Evolutionary conservation across 23 red algal species (phyloP).

Genomic region (Rhodosorus marinus): DNA sequence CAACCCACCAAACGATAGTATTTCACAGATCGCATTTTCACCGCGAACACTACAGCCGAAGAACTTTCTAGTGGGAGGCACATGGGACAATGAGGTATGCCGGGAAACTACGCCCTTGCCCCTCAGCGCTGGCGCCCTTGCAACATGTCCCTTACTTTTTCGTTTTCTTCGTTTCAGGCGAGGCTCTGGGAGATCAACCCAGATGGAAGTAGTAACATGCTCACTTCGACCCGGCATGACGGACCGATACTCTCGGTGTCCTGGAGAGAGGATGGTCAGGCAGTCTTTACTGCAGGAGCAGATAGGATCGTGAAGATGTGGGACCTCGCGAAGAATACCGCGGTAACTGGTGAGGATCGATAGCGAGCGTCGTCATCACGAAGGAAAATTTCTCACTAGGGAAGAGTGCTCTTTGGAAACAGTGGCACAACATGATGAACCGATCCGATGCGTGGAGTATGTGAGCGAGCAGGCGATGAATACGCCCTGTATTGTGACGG

Average conservation of each 20-base stretch:
- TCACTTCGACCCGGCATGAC: conserved; percentile 65
- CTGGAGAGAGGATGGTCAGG: conserved; percentile 60
- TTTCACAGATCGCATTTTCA: conserved; percentile 83
- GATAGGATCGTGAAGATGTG: conserved; percentile 82
- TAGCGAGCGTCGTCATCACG: neutral
- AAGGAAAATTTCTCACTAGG: neutral
- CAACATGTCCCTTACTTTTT: too few relatives aligned
- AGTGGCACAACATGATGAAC: conserved; percentile 71
- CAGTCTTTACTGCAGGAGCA: conserved; percentile 61
- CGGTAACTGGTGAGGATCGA: neutral
- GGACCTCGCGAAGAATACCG: conserved; percentile 27
- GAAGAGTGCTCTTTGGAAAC: too few relatives aligned
- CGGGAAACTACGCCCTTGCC: too few relatives aligned
- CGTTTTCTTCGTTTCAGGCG: too few relatives aligned
- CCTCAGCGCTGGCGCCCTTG: too few relatives aligned
- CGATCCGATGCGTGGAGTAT: conserved; percentile 65
- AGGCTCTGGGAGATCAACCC: conserved; percentile 73
- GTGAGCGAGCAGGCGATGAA: conserved; percentile 51
- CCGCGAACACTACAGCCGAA: conserved; percentile 61
- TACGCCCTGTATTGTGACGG: conserved; percentile 67
- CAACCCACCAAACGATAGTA: conserved; percentile 57
- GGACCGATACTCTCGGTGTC: conserved; percentile 64
- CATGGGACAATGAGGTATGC: conserved; percentile 98
- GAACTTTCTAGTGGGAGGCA: conserved; percentile 57
- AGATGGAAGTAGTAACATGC: conserved; percentile 38